A percentile compares a stretch with the other conserved stretches of the same genome.
Evolutionary conservation across 2,329 filamentous ascomycete species (phyloP).

Genomic region (Talaromyces pinophilus): DNA sequence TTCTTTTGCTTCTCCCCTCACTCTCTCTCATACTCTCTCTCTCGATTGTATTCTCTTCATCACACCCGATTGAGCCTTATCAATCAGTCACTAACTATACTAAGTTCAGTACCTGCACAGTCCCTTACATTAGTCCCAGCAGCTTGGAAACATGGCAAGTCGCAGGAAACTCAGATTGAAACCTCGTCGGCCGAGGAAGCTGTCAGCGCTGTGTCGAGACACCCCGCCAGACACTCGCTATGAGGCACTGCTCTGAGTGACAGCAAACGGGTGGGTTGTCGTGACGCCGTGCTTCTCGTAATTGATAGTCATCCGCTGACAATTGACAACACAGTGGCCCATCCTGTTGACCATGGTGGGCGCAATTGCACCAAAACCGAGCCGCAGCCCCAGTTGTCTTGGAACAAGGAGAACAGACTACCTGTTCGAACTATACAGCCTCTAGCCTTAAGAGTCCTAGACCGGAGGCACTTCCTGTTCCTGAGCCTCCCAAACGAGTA

Average conservation of each 20-base stretch:
- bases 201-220: background rate
- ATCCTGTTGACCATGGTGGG: background rate
- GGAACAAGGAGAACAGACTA: constrained; percentile 7
- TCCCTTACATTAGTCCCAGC: constrained; percentile 10
- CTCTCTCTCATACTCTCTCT: background rate
- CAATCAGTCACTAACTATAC: background rate
- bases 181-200: background rate
- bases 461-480: background rate
- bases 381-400: constrained; percentile 1
- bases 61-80: background rate
- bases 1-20: constrained; percentile 1
- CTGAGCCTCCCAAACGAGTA: background rate
- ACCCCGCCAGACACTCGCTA: background rate
- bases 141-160: constrained; percentile 14
- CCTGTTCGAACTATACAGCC: background rate
- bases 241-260: background rate
- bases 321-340: background rate
- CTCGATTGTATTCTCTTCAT: background rate
- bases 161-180: constrained; percentile 4
- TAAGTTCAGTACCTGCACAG: constrained; percentile 6
- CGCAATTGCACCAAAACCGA: background rate
- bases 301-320: background rate
- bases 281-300: background rate
- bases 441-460: constrained; percentile 11
- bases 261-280: background rate